phyloP scores from a whole-genome alignment of 1,284 basidiomycete species.

The Earliella scabrosa region DNA sequence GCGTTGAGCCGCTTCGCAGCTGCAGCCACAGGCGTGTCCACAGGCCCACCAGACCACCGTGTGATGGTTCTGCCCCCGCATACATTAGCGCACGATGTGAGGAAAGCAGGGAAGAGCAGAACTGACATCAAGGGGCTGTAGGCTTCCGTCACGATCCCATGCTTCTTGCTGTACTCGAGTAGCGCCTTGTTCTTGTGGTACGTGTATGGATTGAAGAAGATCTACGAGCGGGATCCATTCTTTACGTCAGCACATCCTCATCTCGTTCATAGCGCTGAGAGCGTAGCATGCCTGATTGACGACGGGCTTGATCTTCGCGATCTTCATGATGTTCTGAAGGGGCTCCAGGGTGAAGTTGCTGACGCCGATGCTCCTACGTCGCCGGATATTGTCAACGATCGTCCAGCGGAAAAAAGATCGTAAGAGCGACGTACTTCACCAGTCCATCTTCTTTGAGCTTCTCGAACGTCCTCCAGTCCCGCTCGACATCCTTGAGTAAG shows the following conservation, averaged over 20 bases:
- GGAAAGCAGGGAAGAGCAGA: slow-evolving; percentile 14
- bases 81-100: not conserved
- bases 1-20: slow-evolving; percentile 60
- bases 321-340: slow-evolving; percentile 56
- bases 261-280: slow-evolving; percentile 22
- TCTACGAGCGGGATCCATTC: slow-evolving; percentile 50
- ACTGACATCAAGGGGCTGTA: slow-evolving; percentile 70
- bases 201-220: slow-evolving; percentile 72
- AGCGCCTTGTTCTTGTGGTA: slow-evolving; percentile 57
- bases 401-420: too few species aligned
- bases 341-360: slow-evolving; percentile 69
- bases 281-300: slow-evolving; percentile 63
- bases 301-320: slow-evolving; percentile 63
- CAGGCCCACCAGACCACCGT: slow-evolving; percentile 24
- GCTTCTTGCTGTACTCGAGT: slow-evolving; percentile 56
- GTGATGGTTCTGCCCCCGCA: slow-evolving; percentile 16
- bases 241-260: not conserved
- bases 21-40: slow-evolving; percentile 63
- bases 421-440: slow-evolving; percentile 45
- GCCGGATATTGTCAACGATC: not conserved
- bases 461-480: slow-evolving; percentile 68
- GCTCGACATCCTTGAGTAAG: slow-evolving; percentile 47
- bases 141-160: slow-evolving; percentile 71
- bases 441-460: slow-evolving; percentile 57
- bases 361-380: slow-evolving; percentile 73